Percentiles rank a stretch among this genome's conserved stretches.
These are phyloP conservation scores for Trichoderma koningii DNA, from an alignment of 2,329 filamentous ascomycete species.

Conservation along the genomic window DNA sequence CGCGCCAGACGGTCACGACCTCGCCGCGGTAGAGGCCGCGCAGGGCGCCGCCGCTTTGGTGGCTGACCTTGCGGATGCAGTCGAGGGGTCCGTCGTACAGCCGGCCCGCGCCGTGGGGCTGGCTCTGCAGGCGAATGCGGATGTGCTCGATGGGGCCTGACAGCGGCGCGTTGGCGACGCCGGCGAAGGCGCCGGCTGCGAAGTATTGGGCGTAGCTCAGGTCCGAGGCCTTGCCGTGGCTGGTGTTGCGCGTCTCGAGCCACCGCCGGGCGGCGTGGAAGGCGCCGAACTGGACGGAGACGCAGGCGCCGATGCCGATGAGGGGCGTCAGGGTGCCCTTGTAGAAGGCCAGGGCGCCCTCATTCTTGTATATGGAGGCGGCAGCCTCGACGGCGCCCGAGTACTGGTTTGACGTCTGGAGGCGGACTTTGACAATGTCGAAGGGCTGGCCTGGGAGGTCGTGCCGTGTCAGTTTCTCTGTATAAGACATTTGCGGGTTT, in stretches of 20 bases:
- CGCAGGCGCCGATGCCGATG: conserved; percentile 93
- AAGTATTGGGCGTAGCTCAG: conserved; percentile 88
- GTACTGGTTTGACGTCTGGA: conserved; percentile 87
- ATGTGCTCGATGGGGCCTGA: conserved; percentile 96
- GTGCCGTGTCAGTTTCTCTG: conserved; percentile 4
- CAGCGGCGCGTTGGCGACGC: conserved; percentile 83
- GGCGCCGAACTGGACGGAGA: conserved; percentile 96
- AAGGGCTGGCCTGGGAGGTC: conserved; percentile 62
- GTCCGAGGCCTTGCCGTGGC: conserved; percentile 58
- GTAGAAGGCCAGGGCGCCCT: conserved; percentile 92
- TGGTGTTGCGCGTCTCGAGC: conserved; percentile 75
- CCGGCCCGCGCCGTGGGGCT: conserved; percentile 79
- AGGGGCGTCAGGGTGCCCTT: conserved; percentile 95
- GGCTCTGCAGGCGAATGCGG: conserved; percentile 91
- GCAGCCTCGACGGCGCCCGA: conserved; percentile 78
- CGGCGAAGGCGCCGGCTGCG: conserved; percentile 85
- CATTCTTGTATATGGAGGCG: conserved; percentile 79
- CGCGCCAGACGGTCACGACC: conserved; percentile 80
- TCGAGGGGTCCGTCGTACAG: conserved; percentile 85
- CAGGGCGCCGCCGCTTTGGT: conserved; percentile 64
- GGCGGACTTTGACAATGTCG: conserved; percentile 96
- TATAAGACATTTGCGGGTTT: not conserved
- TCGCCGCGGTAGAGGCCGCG: conserved; percentile 83
- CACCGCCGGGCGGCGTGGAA: conserved; percentile 90
- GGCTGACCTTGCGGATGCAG: conserved; percentile 81